Evolutionary conservation across 345 rosid genomes (phyloP).

Genomic region (Combretum micranthum): DNA sequence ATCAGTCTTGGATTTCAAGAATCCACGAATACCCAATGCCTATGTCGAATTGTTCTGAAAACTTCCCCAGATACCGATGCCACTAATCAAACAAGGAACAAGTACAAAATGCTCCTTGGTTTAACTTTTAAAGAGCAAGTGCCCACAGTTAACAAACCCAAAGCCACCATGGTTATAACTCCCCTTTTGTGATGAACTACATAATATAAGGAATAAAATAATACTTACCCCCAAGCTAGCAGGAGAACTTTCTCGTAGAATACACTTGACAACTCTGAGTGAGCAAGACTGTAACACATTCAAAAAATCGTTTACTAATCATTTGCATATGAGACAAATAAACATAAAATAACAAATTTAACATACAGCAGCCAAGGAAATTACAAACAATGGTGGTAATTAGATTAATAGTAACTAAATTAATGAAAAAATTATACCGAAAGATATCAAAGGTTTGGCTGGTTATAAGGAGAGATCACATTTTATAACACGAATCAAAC

Average conservation of each 20-base stretch:
- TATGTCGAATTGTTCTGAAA: too few relatives aligned
- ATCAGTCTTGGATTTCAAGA: too few relatives aligned
- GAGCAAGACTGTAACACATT: constrained; percentile 67
- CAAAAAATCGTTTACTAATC: background rate
- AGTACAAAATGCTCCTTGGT: constrained; percentile 1
- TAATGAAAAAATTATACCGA: too few relatives aligned
- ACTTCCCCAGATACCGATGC: background rate
- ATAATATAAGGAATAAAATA: background rate
- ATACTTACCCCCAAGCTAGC: constrained; percentile 78
- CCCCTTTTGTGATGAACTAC: background rate
- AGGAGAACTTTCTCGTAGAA: constrained; percentile 97
- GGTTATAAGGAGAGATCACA: too few relatives aligned
- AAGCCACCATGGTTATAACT: too few relatives aligned
- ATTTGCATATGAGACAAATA: constrained; percentile 3
- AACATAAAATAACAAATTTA: background rate
- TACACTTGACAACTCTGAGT: constrained; percentile 85
- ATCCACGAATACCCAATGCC: too few relatives aligned
- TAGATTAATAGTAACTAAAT: too few relatives aligned
- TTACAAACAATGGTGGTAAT: background rate
- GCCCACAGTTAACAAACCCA: too few relatives aligned
- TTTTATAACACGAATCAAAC: too few relatives aligned
- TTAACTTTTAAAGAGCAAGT: background rate
- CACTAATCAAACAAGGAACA: background rate
- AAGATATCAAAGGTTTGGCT: too few relatives aligned
- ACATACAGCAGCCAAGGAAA: background rate